Evolutionary conservation across 1,284 basidiomycete species (phyloP).

Genomic region (Trichosporon inkin): DNA sequence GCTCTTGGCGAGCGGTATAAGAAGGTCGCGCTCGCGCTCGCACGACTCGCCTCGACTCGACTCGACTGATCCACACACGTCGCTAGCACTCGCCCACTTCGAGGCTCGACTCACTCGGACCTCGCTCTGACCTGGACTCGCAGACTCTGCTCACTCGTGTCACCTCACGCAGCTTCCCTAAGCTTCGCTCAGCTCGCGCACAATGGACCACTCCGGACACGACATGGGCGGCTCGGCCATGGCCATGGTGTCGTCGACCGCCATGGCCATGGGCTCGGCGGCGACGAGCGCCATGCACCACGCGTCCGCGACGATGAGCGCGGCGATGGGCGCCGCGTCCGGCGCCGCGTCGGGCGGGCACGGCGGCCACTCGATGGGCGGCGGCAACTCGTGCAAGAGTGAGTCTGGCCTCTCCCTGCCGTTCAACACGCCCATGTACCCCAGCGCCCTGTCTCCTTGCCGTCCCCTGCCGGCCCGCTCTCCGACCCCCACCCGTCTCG

Average conservation of each 20-base stretch:
- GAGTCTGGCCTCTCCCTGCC: no score
- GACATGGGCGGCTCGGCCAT: not conserved
- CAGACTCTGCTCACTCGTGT: not conserved
- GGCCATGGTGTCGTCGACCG: not conserved
- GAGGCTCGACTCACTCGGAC: no score
- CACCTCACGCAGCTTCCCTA: no score
- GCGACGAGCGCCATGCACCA: not conserved
- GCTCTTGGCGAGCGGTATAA: no score
- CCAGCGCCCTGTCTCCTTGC: not conserved
- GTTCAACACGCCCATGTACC: no score
- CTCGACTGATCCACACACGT: no score
- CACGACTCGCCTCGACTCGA: no score
- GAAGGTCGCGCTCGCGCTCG: no score
- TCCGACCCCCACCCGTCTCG: not conserved
- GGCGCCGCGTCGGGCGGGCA: no score
- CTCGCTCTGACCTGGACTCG: no score
- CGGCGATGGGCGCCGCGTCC: not conserved
- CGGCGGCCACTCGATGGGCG: slow-evolving; percentile 11
- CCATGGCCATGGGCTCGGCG: not conserved
- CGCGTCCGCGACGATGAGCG: not conserved
- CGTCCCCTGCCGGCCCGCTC: not conserved
- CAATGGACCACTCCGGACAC: slow-evolving; percentile 7
- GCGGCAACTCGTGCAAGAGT: slow-evolving; percentile 27
- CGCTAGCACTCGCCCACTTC: no score
- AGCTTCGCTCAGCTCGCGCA: not conserved